Evolutionary conservation across 2,329 filamentous ascomycete genomes (phyloP).

Genomic region (Apiospora arundinis): DNA sequence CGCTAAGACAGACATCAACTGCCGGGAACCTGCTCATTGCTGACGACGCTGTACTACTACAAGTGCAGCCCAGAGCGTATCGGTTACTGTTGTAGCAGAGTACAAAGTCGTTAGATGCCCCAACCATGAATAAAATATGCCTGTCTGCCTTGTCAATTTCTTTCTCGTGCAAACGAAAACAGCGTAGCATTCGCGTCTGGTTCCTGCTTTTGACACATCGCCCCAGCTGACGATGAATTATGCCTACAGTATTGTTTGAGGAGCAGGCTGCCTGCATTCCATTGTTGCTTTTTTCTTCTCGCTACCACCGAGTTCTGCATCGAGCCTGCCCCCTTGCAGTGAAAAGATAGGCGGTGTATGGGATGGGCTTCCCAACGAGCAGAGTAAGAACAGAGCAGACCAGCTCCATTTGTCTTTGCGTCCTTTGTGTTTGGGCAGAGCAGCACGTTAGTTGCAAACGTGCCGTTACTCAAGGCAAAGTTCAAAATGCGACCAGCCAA

Average conservation of each 20-base stretch:
- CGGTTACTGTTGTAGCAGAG: not conserved
- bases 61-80: not conserved
- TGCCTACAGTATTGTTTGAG: not conserved
- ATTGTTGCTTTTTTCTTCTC: not conserved
- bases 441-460: no score
- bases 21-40: not conserved
- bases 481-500: not conserved
- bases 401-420: not conserved
- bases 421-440: no score
- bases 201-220: not conserved
- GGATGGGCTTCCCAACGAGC: not conserved
- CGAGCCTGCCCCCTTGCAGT: not conserved
- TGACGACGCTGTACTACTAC: not conserved
- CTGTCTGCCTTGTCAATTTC: not conserved
- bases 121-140: not conserved
- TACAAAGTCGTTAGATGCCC: not conserved
- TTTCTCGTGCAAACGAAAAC: not conserved
- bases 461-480: no score
- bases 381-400: not conserved
- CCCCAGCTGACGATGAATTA: not conserved
- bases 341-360: not conserved
- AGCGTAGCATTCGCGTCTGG: not conserved
- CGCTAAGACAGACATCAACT: not conserved
- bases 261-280: not conserved
- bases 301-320: not conserved